Evolutionary conservation across 441 rosid species (phyloP).

Genomic region (Syzygium malaccense): DNA sequence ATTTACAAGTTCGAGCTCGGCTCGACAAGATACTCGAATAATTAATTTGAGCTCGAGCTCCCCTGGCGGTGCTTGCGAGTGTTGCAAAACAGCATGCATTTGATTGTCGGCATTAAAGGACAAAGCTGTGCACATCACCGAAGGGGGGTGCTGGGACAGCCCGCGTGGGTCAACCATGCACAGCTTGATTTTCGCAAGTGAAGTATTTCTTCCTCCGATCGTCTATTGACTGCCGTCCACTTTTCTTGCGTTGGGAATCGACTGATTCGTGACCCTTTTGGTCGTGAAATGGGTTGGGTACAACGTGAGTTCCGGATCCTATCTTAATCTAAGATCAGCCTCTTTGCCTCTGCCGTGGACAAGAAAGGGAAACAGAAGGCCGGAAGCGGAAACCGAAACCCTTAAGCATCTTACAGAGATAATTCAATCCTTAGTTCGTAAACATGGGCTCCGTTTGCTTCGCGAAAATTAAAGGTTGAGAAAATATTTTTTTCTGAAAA

Average conservation of each 20-base stretch:
- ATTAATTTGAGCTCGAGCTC: neutral
- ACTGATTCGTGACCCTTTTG: accelerated
- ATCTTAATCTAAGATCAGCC: neutral
- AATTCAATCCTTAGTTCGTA: neutral
- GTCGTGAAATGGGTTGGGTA: neutral
- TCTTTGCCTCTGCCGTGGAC: neutral
- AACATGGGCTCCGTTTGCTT: neutral
- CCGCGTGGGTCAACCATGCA: neutral
- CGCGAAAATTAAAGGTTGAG: too few species aligned
- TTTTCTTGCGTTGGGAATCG: accelerated
- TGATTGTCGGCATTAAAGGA: neutral
- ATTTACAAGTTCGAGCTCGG: neutral
- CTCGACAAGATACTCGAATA: neutral
- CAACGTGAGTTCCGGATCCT: accelerated
- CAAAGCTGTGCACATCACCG: neutral
- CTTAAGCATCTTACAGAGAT: accelerated
- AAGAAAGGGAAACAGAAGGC: too few species aligned
- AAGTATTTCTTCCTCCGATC: neutral
- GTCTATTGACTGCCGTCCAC: neutral
- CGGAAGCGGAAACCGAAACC: neutral
- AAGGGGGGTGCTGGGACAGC: neutral
- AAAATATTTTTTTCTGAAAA: too few species aligned
- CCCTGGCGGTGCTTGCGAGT: neutral
- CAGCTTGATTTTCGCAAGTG: accelerated
- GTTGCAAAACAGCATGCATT: neutral